These are phyloP conservation scores for Baorangia bicolor DNA, from an alignment of 768 basidiomycete species.

Conservation along the genomic window DNA sequence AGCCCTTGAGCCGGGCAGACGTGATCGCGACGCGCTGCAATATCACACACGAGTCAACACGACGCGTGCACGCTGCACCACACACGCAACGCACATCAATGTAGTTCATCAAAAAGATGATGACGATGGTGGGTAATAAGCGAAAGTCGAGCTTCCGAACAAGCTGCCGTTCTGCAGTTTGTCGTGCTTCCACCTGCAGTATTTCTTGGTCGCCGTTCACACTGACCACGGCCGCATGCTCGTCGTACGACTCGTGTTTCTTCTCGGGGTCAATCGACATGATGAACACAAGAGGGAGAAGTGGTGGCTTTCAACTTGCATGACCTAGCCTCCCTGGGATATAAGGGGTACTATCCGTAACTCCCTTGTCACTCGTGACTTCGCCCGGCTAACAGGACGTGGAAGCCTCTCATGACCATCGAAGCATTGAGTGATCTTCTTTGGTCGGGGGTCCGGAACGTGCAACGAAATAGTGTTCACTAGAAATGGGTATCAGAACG, in stretches of 20 bases:
- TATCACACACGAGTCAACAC: background rate
- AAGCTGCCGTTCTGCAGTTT: conserved; percentile 31
- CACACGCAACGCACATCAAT: conserved; percentile 48
- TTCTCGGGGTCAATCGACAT: conserved; percentile 19
- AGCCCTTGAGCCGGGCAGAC: conserved; percentile 48
- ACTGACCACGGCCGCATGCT: background rate
- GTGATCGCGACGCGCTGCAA: conserved; percentile 49
- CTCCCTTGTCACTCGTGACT: background rate
- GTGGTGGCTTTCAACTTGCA: background rate
- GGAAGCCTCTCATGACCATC: background rate
- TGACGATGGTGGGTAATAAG: conserved; percentile 53
- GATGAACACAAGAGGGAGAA: background rate
- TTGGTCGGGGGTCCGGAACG: background rate
- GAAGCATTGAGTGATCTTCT: no score
- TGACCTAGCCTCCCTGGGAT: background rate
- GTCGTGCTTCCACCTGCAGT: conserved; percentile 4
- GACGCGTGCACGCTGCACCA: background rate
- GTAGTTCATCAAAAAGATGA: conserved; percentile 67
- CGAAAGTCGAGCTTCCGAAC: conserved; percentile 56
- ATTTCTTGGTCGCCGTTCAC: background rate
- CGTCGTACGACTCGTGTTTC: conserved; percentile 9
- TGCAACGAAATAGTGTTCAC: no score
- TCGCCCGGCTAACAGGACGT: background rate
- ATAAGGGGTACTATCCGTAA: background rate
- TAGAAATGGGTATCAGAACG: no score